A percentile compares a stretch with the other conserved stretches of the same genome.
Evolutionary conservation across 306 rosid genomes (phyloP).

Genomic region (Senna siamea): DNA sequence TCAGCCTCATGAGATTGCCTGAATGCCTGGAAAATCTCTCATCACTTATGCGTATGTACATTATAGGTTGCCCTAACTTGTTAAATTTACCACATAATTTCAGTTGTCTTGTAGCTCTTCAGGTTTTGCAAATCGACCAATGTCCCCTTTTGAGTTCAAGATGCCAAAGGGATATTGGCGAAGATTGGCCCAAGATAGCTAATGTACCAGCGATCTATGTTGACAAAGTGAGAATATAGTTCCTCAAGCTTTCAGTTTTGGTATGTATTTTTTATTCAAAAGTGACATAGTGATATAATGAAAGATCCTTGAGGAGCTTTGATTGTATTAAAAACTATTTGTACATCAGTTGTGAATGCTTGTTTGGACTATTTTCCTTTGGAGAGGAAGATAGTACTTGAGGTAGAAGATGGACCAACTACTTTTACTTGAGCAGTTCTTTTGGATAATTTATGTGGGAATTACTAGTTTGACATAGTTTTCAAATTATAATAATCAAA

Average conservation of each 20-base stretch:
- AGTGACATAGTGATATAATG: background rate
- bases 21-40: slow-evolving; percentile 26
- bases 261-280: background rate
- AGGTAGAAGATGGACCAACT: background rate
- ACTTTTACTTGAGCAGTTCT: background rate
- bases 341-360: background rate
- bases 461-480: background rate
- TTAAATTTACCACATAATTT: background rate
- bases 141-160: slow-evolving; percentile 32
- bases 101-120: slow-evolving; percentile 19
- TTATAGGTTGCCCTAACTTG: slow-evolving; percentile 34
- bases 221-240: background rate
- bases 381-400: background rate
- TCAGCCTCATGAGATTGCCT: slow-evolving; percentile 29
- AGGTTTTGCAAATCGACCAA: slow-evolving; percentile 22
- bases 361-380: background rate
- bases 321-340: background rate
- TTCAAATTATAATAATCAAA: background rate
- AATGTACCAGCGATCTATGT: slow-evolving; percentile 21
- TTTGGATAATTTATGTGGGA: background rate
- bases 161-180: slow-evolving; percentile 27
- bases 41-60: slow-evolving; percentile 12
- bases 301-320: background rate
- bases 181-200: slow-evolving; percentile 40
- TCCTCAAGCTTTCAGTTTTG: background rate